A percentile compares a stretch with the other conserved stretches of the same genome.
Conservation (phyloP, 441 rosid species). For the Croton laevigatus region DNA sequence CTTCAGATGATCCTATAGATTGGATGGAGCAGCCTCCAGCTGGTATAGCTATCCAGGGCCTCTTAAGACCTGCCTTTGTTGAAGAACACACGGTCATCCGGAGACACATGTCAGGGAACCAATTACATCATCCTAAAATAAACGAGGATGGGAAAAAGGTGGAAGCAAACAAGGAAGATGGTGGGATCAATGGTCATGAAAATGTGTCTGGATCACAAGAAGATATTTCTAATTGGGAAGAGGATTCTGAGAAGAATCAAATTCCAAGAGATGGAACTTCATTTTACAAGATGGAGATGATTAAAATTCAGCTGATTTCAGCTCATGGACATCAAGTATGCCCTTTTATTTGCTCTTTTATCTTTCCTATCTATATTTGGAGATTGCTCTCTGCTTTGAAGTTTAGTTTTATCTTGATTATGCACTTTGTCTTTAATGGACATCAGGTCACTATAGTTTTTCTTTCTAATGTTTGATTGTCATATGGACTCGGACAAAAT, state of each 20-base stretch:
- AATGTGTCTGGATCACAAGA: constrained; percentile 35
- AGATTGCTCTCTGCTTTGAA: background rate
- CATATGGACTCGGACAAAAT: background rate
- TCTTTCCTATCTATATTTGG: constrained; percentile 8
- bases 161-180: constrained; percentile 41
- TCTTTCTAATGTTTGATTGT: background rate
- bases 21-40: constrained; percentile 93
- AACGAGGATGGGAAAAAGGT: constrained; percentile 31
- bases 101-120: constrained; percentile 47
- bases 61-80: constrained; percentile 67
- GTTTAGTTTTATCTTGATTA: background rate
- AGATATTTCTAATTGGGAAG: constrained; percentile 33
- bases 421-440: background rate
- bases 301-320: constrained; percentile 71
- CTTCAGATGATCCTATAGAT: constrained; percentile 74
- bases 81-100: constrained; percentile 72
- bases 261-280: constrained; percentile 41
- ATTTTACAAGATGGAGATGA: constrained; percentile 84
- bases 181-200: constrained; percentile 41
- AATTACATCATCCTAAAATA: constrained; percentile 26
- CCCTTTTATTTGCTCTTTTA: constrained; percentile 5
- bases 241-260: constrained; percentile 36
- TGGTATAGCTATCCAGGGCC: constrained; percentile 83
- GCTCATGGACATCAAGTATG: constrained; percentile 79
- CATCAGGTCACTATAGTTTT: too few species aligned